These are phyloP conservation scores for Trematosphaeria pertusa DNA, from an alignment of 2,329 filamentous ascomycete species.

Conservation along the genomic window DNA sequence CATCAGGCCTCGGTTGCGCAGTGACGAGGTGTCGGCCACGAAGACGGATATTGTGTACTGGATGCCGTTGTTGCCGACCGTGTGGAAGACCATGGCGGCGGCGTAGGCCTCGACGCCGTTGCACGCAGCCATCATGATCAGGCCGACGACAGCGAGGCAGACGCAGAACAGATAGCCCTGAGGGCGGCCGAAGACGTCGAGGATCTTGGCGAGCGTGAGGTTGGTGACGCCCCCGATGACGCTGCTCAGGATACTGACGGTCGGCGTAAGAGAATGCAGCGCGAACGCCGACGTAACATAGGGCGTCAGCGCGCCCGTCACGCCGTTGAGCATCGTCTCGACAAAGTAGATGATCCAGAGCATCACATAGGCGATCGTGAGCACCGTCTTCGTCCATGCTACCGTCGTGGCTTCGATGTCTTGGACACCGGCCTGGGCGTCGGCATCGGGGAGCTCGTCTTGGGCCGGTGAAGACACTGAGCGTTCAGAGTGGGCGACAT, in stretches of 20 bases:
- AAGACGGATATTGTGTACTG: conserved; percentile 64
- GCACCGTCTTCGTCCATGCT: conserved; percentile 37
- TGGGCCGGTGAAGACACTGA: neutral
- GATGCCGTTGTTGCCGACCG: conserved; percentile 65
- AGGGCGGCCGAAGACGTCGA: conserved; percentile 49
- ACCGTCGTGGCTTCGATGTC: conserved; percentile 43
- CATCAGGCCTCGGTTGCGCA: conserved; percentile 69
- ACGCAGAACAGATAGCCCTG: conserved; percentile 41
- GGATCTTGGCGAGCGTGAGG: conserved; percentile 46
- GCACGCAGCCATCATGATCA: conserved; percentile 72
- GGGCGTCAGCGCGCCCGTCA: conserved; percentile 42
- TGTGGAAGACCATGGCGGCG: conserved; percentile 70
- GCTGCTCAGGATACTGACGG: conserved; percentile 38
- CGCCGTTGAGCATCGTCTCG: conserved; percentile 51
- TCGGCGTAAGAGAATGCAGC: conserved; percentile 41
- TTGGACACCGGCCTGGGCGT: conserved; percentile 37
- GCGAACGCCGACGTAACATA: conserved; percentile 48
- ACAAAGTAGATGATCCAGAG: conserved; percentile 55
- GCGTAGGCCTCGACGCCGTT: conserved; percentile 66
- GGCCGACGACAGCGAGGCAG: conserved; percentile 17
- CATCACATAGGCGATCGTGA: conserved; percentile 36
- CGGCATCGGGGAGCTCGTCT: neutral
- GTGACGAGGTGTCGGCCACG: conserved; percentile 69
- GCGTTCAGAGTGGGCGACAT: conserved; percentile 1
- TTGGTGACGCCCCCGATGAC: conserved; percentile 44